Evolutionary conservation across 768 basidiomycete species (phyloP).

Genomic region (Mycena floridula): DNA sequence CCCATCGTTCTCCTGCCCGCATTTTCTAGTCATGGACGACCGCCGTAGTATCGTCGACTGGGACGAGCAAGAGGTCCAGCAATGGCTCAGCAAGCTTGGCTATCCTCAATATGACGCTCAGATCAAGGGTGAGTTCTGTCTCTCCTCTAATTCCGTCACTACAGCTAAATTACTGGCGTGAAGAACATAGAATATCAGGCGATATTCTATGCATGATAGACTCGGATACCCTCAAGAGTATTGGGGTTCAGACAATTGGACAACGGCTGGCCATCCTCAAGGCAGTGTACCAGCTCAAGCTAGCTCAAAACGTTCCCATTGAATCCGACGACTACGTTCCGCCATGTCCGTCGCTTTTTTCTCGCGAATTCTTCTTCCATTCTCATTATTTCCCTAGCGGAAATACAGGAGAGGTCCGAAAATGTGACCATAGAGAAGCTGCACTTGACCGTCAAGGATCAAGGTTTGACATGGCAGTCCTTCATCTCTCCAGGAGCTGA

Average conservation of each 20-base stretch:
- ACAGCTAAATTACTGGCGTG: conserved; percentile 10
- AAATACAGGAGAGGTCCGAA: conserved; percentile 48
- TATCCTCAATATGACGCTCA: conserved; percentile 81
- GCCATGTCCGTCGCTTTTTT: conserved; percentile 55
- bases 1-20: too few relatives aligned
- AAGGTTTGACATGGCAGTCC: too few relatives aligned
- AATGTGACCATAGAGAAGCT: conserved; percentile 60
- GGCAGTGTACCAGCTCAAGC: conserved; percentile 85
- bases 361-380: conserved; percentile 3
- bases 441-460: conserved; percentile 62
- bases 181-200: conserved; percentile 91
- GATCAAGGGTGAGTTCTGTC: conserved; percentile 59
- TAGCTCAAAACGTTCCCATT: conserved; percentile 76
- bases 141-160: conserved; percentile 4
- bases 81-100: conserved; percentile 73
- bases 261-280: conserved; percentile 90
- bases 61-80: conserved; percentile 74
- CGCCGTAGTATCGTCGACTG: conserved; percentile 48
- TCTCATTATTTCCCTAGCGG: conserved; percentile 33
- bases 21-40: too few relatives aligned
- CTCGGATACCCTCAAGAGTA: conserved; percentile 75
- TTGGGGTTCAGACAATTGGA: conserved; percentile 87
- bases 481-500: background rate
- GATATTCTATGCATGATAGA: conserved; percentile 84
- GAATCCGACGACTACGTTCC: conserved; percentile 84